Base-by-base conservation (phyloP, 2,329 filamentous ascomycete genomes). In the Dactylellina parvicollis region DNA sequence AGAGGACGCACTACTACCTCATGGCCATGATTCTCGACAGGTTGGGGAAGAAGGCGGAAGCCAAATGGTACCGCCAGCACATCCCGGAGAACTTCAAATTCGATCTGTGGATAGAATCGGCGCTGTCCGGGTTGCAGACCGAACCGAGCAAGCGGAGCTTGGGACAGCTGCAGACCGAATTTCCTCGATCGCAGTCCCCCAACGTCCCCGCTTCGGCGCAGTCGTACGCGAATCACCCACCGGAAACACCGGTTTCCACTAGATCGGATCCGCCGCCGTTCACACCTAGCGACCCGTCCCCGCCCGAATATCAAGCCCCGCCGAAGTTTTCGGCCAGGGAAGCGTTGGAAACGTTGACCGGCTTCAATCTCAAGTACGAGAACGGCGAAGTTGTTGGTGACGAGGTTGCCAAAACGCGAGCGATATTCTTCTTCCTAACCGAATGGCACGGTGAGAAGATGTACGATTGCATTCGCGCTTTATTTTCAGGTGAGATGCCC, bases 1-100 rank as follows among this genome's bases (percentile, higher is more conserved):
- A 73, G 54, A 56, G 69, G 20, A 73, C 69, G 46, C 69, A 73
- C 56, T 73, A 73, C 42, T 73, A 73, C 40, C 60, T 73, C 8
- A 73, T 73, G 69, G 69, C 61, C 8, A 73, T 73, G 69, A 73
- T 73, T 28, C 34, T 73, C 8, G 69, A 73, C 16, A 49, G 69
- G 18, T 30, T 73, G 40, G 69, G 69, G 12, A 73, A 73, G 54
- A 73, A 66, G 60, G 69, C 69, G 5, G 69, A 73, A 47, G 60
- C 69, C 38, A 59, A 65, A 46, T 73, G 69, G 69, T 73, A 73
- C 54, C 61, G 69, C 9, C 69, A 73, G 54, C 69, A 73, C 30
- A 73, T 73, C 28, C 69, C 69, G 2, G 60, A 66, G 16, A 60
- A 73, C 28, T 73, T 73, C 38, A 32, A 42, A 26, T 73, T 73